Conservation (phyloP, 2,329 filamentous ascomycete species). For the Elsinoe arachidis region DNA sequence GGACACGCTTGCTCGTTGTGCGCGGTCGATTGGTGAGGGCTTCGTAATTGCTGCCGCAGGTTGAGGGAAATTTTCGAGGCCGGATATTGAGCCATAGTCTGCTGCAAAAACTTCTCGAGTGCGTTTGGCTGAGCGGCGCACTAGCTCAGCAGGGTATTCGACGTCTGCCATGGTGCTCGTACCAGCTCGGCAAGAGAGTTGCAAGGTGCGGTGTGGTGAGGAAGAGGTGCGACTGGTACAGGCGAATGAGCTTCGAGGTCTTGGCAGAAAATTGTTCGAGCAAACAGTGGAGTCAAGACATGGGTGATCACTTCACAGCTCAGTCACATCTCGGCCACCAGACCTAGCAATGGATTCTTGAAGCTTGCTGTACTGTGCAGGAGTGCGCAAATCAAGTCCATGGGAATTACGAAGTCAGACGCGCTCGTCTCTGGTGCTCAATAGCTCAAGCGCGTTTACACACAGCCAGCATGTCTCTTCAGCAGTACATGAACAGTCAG, state of each 20-base stretch:
- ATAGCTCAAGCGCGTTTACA: background rate
- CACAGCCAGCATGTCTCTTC: conserved; percentile 31
- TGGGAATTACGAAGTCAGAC: background rate
- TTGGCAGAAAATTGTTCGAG: conserved; percentile 2
- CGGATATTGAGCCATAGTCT: conserved; percentile 39
- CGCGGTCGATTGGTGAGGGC: conserved; percentile 35
- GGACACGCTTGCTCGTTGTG: conserved; percentile 42
- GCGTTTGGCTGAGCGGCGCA: conserved; percentile 43
- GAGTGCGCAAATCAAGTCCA: background rate
- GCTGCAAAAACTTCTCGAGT: conserved; percentile 47
- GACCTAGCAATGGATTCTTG: background rate
- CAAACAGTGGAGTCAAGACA: background rate
- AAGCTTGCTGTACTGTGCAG: background rate
- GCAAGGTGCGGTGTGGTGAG: background rate
- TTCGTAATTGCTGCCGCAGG: conserved; percentile 37
- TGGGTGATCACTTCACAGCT: too few species aligned
- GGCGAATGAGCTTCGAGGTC: conserved; percentile 1
- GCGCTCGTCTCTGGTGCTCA: background rate
- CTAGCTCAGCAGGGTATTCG: conserved; percentile 23
- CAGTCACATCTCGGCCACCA: background rate
- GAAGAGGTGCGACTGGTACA: background rate
- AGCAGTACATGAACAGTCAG: conserved; percentile 36
- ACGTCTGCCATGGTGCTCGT: conserved; percentile 5
- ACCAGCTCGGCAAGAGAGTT: background rate
- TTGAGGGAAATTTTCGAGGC: conserved; percentile 34